Conservation (phyloP, 495 filamentous ascomycete genomes). For the Pyrenula aspistea region DNA sequence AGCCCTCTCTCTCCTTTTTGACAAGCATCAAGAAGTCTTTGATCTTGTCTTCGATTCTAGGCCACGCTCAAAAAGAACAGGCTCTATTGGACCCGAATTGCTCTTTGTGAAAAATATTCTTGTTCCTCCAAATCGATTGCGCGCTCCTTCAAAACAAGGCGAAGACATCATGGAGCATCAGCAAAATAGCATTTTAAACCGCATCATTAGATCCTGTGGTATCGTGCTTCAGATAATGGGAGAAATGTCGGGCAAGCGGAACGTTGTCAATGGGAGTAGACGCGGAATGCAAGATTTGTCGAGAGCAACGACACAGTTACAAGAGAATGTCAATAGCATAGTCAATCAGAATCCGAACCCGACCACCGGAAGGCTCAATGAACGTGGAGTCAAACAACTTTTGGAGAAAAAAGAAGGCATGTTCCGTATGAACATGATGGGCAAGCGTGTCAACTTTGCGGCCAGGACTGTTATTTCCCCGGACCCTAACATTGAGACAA, state of each 20-base stretch:
- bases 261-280: constrained; percentile 23
- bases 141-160: constrained; percentile 76
- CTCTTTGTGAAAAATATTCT: constrained; percentile 82
- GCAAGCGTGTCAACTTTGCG: constrained; percentile 97
- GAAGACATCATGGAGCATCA: constrained; percentile 70
- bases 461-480: constrained; percentile 97
- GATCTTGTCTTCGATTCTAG: constrained; percentile 71
- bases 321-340: constrained; percentile 81
- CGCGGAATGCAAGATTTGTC: constrained; percentile 50
- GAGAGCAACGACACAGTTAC: constrained; percentile 65
- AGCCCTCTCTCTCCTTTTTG: constrained; percentile 65
- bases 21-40: constrained; percentile 73
- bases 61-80: constrained; percentile 34
- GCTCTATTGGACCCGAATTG: constrained; percentile 41
- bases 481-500: constrained; percentile 96
- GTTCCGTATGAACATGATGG: constrained; percentile 99
- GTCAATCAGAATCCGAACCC: constrained; percentile 48
- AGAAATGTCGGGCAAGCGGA: constrained; percentile 46
- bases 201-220: constrained; percentile 60
- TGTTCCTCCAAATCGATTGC: constrained; percentile 83
- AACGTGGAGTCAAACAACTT: constrained; percentile 91
- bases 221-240: constrained; percentile 62
- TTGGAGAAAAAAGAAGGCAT: constrained; percentile 98
- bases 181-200: constrained; percentile 74
- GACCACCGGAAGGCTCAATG: constrained; percentile 39